Evolutionary conservation across 495 filamentous ascomycete genomes (phyloP).

Genomic region (Trichoderma virens): DNA sequence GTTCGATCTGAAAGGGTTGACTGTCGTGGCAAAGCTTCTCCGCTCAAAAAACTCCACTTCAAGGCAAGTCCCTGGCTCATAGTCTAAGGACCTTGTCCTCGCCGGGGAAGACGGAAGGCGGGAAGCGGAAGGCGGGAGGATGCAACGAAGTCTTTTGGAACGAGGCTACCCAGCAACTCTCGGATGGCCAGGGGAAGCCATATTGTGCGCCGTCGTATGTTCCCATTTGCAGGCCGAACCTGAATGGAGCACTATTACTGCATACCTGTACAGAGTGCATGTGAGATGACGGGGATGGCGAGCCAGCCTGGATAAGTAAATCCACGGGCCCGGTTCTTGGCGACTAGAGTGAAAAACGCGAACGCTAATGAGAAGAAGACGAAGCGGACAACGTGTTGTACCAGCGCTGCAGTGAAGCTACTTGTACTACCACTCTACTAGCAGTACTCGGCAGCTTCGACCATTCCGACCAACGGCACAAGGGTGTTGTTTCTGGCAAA

Average conservation of each 20-base stretch:
- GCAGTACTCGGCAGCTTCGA: too few species aligned
- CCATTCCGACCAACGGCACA: too few species aligned
- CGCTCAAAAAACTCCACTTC: background rate
- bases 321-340: constrained; percentile 9
- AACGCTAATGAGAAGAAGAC: background rate
- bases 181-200: constrained; percentile 1
- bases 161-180: background rate
- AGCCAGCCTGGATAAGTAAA: background rate
- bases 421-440: too few species aligned
- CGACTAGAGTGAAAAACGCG: background rate
- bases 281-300: background rate
- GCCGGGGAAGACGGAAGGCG: constrained; percentile 4
- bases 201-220: background rate
- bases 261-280: background rate
- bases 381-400: background rate
- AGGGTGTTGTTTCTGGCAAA: too few species aligned
- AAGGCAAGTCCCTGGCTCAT: background rate
- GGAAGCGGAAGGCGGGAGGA: constrained; percentile 3
- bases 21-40: background rate
- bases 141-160: background rate
- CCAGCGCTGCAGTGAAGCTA: too few species aligned
- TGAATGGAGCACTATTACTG: background rate
- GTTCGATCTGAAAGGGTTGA: background rate
- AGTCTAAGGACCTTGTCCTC: background rate
- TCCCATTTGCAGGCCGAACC: background rate